These are phyloP conservation scores for Oldenlandia corymbosa DNA, from an alignment of 257 asterid genomes.

Conservation along the genomic window DNA sequence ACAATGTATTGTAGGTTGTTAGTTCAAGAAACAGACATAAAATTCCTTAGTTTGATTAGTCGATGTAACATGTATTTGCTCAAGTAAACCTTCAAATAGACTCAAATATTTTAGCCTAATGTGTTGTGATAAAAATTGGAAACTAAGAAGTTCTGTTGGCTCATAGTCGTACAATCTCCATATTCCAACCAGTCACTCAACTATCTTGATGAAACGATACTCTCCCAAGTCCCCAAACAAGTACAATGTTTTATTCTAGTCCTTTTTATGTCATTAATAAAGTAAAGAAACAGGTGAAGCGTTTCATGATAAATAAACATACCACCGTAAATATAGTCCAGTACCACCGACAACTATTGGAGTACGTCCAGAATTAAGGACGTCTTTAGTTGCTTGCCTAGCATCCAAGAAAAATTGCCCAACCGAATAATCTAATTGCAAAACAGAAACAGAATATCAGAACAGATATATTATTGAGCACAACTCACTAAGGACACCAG, in stretches of 20 bases:
- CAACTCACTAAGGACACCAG: neutral
- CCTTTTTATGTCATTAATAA: neutral
- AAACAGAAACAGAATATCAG: neutral
- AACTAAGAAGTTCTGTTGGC: neutral
- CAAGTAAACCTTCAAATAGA: neutral
- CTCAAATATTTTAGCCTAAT: neutral
- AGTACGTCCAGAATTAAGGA: conserved; percentile 62
- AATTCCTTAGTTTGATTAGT: too few relatives aligned
- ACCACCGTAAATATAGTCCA: conserved; percentile 95
- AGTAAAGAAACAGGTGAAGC: neutral
- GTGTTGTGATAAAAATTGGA: neutral
- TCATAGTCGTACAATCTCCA: too few relatives aligned
- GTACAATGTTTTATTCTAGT: neutral
- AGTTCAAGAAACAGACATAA: neutral
- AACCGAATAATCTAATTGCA: conserved; percentile 74
- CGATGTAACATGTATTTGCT: neutral
- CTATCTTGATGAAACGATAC: neutral
- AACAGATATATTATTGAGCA: neutral
- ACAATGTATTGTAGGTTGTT: neutral
- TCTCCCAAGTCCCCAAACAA: neutral
- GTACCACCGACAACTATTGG: conserved; percentile 94
- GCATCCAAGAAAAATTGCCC: conserved; percentile 84
- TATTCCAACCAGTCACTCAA: neutral
- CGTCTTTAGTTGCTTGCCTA: conserved; percentile 64
- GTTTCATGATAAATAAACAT: conserved; percentile 25